Base-by-base conservation (phyloP, 169 alveolate species). In the Babesia gibsoni region DNA sequence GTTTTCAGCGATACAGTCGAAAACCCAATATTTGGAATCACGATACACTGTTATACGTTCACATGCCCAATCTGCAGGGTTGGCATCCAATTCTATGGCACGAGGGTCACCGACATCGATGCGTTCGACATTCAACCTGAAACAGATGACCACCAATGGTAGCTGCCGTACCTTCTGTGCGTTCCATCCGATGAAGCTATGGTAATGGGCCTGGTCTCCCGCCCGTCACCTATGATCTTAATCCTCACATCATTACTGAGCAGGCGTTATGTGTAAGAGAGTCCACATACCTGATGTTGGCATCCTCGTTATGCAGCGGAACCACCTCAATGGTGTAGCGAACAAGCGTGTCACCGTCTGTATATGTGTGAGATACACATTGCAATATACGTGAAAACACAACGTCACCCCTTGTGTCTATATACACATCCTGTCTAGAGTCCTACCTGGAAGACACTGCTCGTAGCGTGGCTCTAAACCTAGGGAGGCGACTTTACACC, bases 21-120 rank as follows among this genome's bases (percentile, higher is more conserved):
- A 93, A 4, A 84, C 74, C 97, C 97, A 93, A 72, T 87, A 93
- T 48, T 92, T 88, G 67, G 85, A 92, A 56, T 91, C 94, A 33
- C 90, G 93, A 84, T 84, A 89, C 20, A 93, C 83, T 9, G 91
- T 90, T 14, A 93, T 89, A 49, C 88, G 91, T 65, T 91, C 91
- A 65, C 97, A 93, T 25, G 89, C 72, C 97, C 97, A 93, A n/a
- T 85, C 89, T 53, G 91, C 75, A 56, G 90, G 80, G 65, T 49
- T 77, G 57, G 90, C 64, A 73, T 88, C 82, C 41, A 90, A 41
- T 59, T 91, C 93, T 30, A 93, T 81, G 41, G 83, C 82, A 43
- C 82, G 88, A 4, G 92, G 93, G 53, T 89, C 93, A 25, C 95
- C 94, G 20, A 91, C 90, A 37, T 91, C 94, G 32, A 83, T 61